phyloP scores from a whole-genome alignment of 2,329 filamentous ascomycete species.

The Paramyrothecium roridum region DNA sequence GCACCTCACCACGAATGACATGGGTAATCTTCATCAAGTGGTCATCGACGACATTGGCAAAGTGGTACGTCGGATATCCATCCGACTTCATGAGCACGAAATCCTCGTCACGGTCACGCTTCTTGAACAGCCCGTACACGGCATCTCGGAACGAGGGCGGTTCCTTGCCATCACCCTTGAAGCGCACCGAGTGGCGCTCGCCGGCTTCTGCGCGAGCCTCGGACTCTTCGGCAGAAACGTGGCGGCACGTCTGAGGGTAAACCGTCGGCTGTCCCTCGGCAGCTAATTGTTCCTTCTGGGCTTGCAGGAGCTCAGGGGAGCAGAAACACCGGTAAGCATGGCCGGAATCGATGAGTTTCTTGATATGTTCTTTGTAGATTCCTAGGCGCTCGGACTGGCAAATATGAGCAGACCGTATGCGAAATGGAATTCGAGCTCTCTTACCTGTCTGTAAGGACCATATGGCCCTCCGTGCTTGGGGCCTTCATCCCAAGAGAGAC shows the following conservation, averaged over 20 bases:
- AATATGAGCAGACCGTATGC: neutral
- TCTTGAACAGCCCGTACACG: slow-evolving; percentile 69
- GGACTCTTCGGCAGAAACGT: slow-evolving; percentile 64
- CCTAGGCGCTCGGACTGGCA: slow-evolving; percentile 71
- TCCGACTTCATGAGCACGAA: slow-evolving; percentile 90
- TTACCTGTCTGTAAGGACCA: slow-evolving; percentile 82
- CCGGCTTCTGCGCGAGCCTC: slow-evolving; percentile 65
- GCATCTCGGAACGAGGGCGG: slow-evolving; percentile 55
- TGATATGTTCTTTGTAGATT: slow-evolving; percentile 69
- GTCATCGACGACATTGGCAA: slow-evolving; percentile 96
- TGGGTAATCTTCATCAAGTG: slow-evolving; percentile 94
- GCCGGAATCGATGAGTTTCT: slow-evolving; percentile 64
- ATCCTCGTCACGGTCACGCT: slow-evolving; percentile 63
- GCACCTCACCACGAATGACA: slow-evolving; percentile 81
- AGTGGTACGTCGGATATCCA: slow-evolving; percentile 91
- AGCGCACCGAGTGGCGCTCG: slow-evolving; percentile 73
- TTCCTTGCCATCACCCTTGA: slow-evolving; percentile 54
- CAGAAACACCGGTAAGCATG: slow-evolving; percentile 95
- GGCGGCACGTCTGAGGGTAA: slow-evolving; percentile 67
- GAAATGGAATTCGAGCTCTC: neutral
- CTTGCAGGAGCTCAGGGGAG: slow-evolving; percentile 65
- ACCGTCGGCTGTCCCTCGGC: slow-evolving; percentile 39
- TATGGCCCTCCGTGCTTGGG: slow-evolving; percentile 77
- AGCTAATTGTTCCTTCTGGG: slow-evolving; percentile 61
- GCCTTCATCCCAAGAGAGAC: slow-evolving; percentile 91